A percentile compares a stretch with the other conserved stretches of the same genome.
phyloP scores from a whole-genome alignment of 208 protist genomes.

The Leptomonas pyrrhocoris region DNA sequence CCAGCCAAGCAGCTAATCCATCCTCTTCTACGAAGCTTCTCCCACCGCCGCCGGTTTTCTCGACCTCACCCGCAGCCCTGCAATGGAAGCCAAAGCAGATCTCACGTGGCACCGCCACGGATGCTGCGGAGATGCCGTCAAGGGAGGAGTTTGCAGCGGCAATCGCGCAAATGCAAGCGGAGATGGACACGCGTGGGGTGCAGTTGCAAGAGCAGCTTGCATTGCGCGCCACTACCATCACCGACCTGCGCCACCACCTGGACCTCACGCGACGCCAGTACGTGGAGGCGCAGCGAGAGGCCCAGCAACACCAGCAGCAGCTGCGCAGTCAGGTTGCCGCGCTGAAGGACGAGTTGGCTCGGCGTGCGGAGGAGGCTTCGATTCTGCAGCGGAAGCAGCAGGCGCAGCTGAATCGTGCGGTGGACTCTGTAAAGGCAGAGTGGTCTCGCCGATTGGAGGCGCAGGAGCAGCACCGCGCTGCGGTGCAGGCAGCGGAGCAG shows the following conservation, averaged over 20 bases:
- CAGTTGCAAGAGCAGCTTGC: constrained; percentile 52
- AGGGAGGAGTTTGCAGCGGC: neutral
- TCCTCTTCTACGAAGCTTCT: no score
- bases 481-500: neutral
- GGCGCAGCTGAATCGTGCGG: constrained; percentile 34
- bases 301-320: constrained; percentile 23
- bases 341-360: constrained; percentile 79
- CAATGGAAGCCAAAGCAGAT: constrained; percentile 48
- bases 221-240: constrained; percentile 52
- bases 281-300: constrained; percentile 28
- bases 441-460: constrained; percentile 19
- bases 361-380: constrained; percentile 53
- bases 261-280: constrained; percentile 42
- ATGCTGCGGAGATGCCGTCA: neutral
- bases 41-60: neutral
- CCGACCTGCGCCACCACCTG: constrained; percentile 58
- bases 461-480: constrained; percentile 9
- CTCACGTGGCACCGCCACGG: constrained; percentile 45
- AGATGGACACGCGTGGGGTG: constrained; percentile 26
- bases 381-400: constrained; percentile 50
- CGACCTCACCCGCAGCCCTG: constrained; percentile 10
- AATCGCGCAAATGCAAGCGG: constrained; percentile 1
- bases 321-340: constrained; percentile 59
- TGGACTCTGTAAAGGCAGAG: constrained; percentile 26
- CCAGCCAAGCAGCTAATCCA: neutral